A percentile compares a stretch with the other conserved stretches of the same genome.
phyloP scores from a whole-genome alignment of 1,284 basidiomycete genomes.

The Leccinum cinnamomeum region DNA sequence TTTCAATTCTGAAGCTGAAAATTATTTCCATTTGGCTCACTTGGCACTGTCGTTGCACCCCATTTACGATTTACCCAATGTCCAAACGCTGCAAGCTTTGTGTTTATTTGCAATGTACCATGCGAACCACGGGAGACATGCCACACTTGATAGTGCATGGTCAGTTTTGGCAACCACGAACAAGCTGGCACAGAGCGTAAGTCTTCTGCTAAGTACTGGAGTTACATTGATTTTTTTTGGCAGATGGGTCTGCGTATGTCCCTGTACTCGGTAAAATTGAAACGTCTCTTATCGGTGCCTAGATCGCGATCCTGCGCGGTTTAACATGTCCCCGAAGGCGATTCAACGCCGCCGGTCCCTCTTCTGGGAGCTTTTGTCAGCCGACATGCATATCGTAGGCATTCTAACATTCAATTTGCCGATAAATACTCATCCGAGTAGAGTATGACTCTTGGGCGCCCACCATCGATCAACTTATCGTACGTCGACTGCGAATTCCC shows the following conservation, averaged over 20 bases:
- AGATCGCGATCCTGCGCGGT: constrained; percentile 64
- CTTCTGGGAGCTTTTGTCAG: constrained; percentile 59
- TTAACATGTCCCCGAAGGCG: constrained; percentile 53
- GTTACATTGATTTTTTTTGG: constrained; percentile 14
- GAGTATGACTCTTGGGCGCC: constrained; percentile 55
- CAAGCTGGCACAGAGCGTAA: constrained; percentile 59
- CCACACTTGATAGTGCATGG: constrained; percentile 56
- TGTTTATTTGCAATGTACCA: constrained; percentile 56
- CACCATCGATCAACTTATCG: constrained; percentile 53
- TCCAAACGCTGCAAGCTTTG: constrained; percentile 61
- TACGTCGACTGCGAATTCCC: constrained; percentile 62
- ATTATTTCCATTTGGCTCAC: constrained; percentile 57
- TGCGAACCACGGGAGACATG: constrained; percentile 50
- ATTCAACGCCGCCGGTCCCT: constrained; percentile 54
- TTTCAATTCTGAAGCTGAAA: constrained; percentile 58
- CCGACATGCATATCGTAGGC: constrained; percentile 51
- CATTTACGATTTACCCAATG: constrained; percentile 61
- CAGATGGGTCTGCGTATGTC: constrained; percentile 58
- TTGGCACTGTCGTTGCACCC: constrained; percentile 58
- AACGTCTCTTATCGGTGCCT: constrained; percentile 12
- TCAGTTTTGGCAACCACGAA: constrained; percentile 48
- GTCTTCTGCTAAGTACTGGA: constrained; percentile 22
- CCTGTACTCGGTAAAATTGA: background rate
- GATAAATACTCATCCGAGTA: constrained; percentile 24
- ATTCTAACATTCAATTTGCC: background rate